Base-by-base conservation (phyloP, 1,284 basidiomycete species). In the Papiliotrema fonsecae region DNA sequence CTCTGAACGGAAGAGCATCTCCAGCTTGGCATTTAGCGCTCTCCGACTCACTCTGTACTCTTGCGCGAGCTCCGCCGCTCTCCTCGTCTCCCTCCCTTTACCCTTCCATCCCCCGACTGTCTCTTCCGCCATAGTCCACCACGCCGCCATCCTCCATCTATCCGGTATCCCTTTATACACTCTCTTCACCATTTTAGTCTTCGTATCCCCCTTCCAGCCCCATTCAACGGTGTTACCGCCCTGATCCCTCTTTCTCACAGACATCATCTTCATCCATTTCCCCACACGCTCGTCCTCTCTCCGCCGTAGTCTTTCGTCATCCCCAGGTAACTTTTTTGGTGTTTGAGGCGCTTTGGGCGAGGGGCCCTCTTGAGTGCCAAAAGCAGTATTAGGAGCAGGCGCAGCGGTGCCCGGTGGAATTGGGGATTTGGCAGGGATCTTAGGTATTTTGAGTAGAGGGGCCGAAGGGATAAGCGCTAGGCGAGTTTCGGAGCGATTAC, bases 161-260 rank as follows among this genome's bases (percentile, higher is more conserved):
- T 98, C 94, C 0, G 94, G 96, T 22, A 98, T 84, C 43, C 94
- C 96, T 71, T 99, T 99, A 78, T 88, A 97, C 42, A 87, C 81
- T 31, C 94, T 79, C 56, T 81, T 76, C 36, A 82, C 56, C 69
- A 64, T 65, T 81, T 78, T 76, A 87, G 83, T 45, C 79, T n/a
- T 55, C 77, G 4, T 77, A 62, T 35, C 78, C 6, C 16, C 13
- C 40, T 30, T 80, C 60, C 93, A 77, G 24, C 67, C 72, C 91
- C 91, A 96, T 11, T 77, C 69, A 34, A 81, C 75, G n/a, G 85
- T 76, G 65, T 93, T 93, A 5, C 84, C 83, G 28, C 90, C 88
- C 14, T 71, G 63, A 67, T 92, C 88, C 28, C 85, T 80, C 43
- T 59, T 57, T 45, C 77, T 75, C 21, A 79, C 76, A 2, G 79